phyloP scores from a whole-genome alignment of 495 filamentous ascomycete genomes.

The Neurospora sp. region DNA sequence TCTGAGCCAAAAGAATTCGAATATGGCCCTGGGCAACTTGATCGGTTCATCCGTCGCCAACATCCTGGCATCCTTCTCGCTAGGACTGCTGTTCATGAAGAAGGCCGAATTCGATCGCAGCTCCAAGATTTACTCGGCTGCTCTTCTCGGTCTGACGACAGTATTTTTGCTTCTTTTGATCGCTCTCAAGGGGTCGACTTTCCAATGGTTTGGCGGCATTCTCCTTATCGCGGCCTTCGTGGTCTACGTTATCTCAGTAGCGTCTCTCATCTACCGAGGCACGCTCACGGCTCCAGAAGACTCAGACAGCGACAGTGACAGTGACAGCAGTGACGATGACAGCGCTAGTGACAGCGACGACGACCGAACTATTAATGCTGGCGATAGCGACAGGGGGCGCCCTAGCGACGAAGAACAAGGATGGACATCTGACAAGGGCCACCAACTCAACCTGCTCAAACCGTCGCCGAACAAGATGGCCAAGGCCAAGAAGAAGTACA shows the following conservation, averaged over 20 bases:
- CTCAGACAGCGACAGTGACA: conserved; percentile 14
- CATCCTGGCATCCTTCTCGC: conserved; percentile 46
- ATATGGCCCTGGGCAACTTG: conserved; percentile 46
- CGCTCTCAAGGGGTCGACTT: conserved; percentile 7
- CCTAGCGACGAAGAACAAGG: not conserved
- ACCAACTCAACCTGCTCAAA: not conserved
- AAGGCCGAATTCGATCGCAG: conserved; percentile 32
- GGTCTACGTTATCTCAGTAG: conserved; percentile 38
- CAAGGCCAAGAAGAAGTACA: conserved; percentile 3
- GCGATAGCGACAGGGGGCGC: conserved; percentile 25
- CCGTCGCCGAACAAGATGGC: not conserved
- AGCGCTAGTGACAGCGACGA: conserved; percentile 12
- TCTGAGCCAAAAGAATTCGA: conserved; percentile 33
- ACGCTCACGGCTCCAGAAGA: conserved; percentile 26
- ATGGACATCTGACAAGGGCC: not conserved
- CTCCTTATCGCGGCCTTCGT: conserved; percentile 34
- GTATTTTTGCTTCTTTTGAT: conserved; percentile 24
- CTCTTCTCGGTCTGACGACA: conserved; percentile 31
- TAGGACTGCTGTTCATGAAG: conserved; percentile 37
- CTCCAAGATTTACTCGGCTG: conserved; percentile 36
- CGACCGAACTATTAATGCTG: conserved; percentile 3
- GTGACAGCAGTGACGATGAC: conserved; percentile 22
- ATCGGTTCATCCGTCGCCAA: conserved; percentile 48
- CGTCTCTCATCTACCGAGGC: conserved; percentile 37
- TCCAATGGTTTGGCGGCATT: conserved; percentile 20